Conservation (phyloP, 164 flowering plant genomes). For the Pachysandra terminalis region DNA sequence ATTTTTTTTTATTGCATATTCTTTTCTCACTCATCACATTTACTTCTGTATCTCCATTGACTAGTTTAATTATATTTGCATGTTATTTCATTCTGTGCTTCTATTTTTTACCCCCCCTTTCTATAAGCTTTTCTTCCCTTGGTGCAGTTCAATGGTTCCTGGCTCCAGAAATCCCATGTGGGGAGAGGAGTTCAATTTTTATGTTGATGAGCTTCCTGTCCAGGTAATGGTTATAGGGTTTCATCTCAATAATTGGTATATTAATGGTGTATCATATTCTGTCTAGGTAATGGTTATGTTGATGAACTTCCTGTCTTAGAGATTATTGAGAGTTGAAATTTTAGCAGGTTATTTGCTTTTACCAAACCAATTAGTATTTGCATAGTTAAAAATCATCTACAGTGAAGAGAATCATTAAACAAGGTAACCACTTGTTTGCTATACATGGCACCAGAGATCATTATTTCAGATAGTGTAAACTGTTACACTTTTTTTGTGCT, state of each 20-base stretch:
- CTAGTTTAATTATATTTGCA: background rate
- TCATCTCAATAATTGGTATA: background rate
- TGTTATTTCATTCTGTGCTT: background rate
- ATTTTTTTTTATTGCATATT: too few species aligned
- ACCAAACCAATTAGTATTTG: background rate
- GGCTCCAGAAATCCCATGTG: constrained; percentile 99
- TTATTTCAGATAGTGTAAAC: too few species aligned
- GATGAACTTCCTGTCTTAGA: background rate
- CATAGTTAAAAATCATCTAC: background rate
- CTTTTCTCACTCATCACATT: background rate
- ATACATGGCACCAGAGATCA: too few species aligned
- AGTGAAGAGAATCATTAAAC: background rate
- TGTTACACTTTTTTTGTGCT: too few species aligned
- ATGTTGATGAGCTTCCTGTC: constrained; percentile 88
- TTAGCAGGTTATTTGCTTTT: background rate
- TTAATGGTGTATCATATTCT: background rate
- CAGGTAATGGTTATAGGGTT: constrained; percentile 41
- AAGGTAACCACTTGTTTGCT: too few species aligned
- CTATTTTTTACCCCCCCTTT: background rate
- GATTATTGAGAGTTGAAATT: background rate
- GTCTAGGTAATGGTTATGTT: too few species aligned
- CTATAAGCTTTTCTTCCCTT: constrained; percentile 7
- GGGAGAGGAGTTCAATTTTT: constrained; percentile 97
- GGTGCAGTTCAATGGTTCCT: constrained; percentile 94
- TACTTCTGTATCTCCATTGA: background rate